Evolutionary conservation across 805 yeast genomes (phyloP), one percentile per base, ranked within the genome.

Genomic region (Tanozyma kutaoensis): DNA sequence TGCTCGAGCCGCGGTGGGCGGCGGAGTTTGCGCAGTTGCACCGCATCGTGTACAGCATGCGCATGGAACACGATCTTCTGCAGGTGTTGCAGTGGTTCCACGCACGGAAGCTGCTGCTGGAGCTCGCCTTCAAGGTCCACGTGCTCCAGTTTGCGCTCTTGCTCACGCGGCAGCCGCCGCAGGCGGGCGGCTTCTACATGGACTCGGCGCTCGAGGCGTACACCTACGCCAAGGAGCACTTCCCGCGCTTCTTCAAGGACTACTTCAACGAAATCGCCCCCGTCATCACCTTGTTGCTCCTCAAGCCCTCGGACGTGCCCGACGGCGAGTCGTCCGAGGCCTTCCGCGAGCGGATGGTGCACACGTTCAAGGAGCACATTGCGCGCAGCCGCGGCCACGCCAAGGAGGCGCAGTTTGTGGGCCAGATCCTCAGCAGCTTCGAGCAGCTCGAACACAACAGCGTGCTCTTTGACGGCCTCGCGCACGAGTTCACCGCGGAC

Each of bases 121-220:
- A 42, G 28, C 43, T 52, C n/a, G 58, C 53, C 38, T 53, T 59
- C 42, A 57, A 57, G 34, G 52, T 58, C 34, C 62, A 57, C 37
- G 43, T 55, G 41, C 45, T 58, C 11, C 60, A 58, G 33, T 57
- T 50, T 28, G 42, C 46, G 4, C 37, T 56, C 13, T 39, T 55
- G 6, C 38, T 58, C 11, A 13, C 22, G 3, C 25, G 12, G 14
- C 23, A 18, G 29, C 20, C 12, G 22, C 15, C 13, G 19, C 22
- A n/a, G 8, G 26, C 15, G 19, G 29, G 24, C 15, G 9, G 28
- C 4, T 42, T 39, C 28, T 30, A 28, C 12, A 15, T 46, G 17
- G 48, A 52, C 20, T 37, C 38, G 34, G 48, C 54, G 1, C 35
- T 50, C 12, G 36, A 37, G 8, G 66, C 64, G 3, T 55, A 52